Conservation (phyloP, 208 protist species). For the Tritrichomonas musculus region DNA sequence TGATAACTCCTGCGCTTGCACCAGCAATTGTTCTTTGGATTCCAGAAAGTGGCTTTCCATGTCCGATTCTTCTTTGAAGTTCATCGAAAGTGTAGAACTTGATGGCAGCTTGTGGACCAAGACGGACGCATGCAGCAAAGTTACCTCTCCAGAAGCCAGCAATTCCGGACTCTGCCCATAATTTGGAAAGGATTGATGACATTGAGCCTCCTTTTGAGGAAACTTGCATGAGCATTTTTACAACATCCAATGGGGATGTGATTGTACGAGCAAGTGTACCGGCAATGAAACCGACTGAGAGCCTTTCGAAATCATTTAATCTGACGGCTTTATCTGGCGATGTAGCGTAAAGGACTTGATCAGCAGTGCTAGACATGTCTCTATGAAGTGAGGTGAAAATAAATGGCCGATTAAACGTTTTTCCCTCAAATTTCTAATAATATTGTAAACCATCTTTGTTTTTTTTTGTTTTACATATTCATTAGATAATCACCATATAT, state of each 20-base stretch:
- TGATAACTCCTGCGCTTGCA: neutral
- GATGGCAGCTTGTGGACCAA: constrained; percentile 27
- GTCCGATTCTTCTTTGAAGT: neutral
- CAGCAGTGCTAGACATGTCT: neutral
- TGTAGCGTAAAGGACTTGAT: constrained; percentile 1
- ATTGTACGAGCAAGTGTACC: constrained; percentile 21
- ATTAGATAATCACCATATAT: no score
- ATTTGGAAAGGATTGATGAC: neutral
- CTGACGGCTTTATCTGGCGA: neutral
- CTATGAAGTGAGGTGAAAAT: neutral
- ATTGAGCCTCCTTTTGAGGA: neutral
- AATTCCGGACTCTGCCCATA: neutral
- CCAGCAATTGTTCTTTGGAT: constrained; percentile 15
- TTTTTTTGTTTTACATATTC: no score
- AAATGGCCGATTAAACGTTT: neutral
- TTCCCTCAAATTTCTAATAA: neutral
- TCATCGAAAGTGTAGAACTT: constrained; percentile 17
- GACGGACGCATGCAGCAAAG: neutral
- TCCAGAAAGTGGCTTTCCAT: neutral
- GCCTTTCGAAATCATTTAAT: neutral
- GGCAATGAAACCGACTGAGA: constrained; percentile 24
- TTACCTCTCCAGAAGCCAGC: constrained; percentile 25
- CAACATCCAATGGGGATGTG: constrained; percentile 24
- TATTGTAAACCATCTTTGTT: no score
- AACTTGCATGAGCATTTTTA: constrained; percentile 36